phyloP scores from a whole-genome alignment of 441 rosid genomes.

The Pelargonium australe region DNA sequence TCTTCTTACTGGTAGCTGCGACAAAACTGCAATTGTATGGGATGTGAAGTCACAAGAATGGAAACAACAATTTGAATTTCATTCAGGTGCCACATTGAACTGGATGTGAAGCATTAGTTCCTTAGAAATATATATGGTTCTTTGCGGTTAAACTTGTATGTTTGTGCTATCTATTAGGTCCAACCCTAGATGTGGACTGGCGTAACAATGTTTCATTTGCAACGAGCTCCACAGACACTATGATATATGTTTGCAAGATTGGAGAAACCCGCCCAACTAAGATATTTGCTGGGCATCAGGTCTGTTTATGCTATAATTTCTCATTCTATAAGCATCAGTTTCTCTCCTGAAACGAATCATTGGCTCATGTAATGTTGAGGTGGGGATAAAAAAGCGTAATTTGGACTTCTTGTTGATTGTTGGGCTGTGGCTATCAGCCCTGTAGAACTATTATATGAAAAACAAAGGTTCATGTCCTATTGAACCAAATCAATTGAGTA shows the following conservation, averaged over 20 bases:
- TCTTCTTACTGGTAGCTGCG: constrained; percentile 96
- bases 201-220: constrained; percentile 92
- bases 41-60: constrained; percentile 93
- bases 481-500: no score
- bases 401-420: not conserved
- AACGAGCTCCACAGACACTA: constrained; percentile 85
- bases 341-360: not conserved
- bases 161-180: constrained; percentile 45
- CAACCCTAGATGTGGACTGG: constrained; percentile 99
- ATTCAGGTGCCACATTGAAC: constrained; percentile 48
- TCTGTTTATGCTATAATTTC: constrained; percentile 28
- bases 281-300: constrained; percentile 92
- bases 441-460: not conserved
- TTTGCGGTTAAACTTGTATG: constrained; percentile 11
- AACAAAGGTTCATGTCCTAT: not conserved
- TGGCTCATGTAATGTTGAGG: not conserved
- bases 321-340: constrained; percentile 7
- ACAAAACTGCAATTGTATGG: constrained; percentile 96
- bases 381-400: not conserved
- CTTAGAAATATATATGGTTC: not conserved
- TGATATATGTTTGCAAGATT: constrained; percentile 94
- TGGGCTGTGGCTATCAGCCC: not conserved
- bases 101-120: constrained; percentile 6
- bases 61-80: constrained; percentile 92
- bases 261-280: constrained; percentile 74